Evolutionary conservation across 345 rosid species (phyloP).

Genomic region (Linum lewisii): DNA sequence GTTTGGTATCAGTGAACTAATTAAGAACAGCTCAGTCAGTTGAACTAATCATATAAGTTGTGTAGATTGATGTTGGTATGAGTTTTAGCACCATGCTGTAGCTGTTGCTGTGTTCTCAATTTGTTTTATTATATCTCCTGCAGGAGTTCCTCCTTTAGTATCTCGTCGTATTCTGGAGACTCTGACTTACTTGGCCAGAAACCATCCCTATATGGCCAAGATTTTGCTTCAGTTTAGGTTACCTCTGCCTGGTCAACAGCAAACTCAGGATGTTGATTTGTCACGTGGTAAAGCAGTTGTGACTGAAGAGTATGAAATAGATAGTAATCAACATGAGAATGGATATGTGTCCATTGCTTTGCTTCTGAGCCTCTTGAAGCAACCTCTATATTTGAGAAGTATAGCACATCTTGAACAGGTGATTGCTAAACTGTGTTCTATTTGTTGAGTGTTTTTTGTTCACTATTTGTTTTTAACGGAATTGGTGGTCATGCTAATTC

Average conservation of each 20-base stretch:
- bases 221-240: conserved; percentile 61
- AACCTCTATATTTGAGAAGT: conserved; percentile 88
- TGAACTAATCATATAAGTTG: neutral
- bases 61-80: neutral
- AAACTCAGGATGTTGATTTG: conserved; percentile 28
- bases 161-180: conserved; percentile 90
- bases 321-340: conserved; percentile 25
- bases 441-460: neutral
- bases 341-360: conserved; percentile 53
- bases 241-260: conserved; percentile 35
- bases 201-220: conserved; percentile 75
- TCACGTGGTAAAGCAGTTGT: conserved; percentile 63
- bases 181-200: conserved; percentile 71
- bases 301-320: conserved; percentile 38
- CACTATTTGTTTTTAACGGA: neutral
- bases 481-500: neutral
- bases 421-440: neutral
- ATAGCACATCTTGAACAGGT: conserved; percentile 98
- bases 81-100: neutral
- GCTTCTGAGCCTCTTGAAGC: conserved; percentile 84
- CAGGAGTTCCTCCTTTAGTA: conserved; percentile 89
- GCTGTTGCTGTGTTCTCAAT: neutral
- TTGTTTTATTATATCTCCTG: conserved; percentile 4
- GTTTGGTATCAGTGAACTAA: too few species aligned
- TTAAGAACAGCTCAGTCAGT: neutral